Base-by-base conservation (phyloP, 2,329 filamentous ascomycete genomes). In the Talaromyces atroroseus region DNA sequence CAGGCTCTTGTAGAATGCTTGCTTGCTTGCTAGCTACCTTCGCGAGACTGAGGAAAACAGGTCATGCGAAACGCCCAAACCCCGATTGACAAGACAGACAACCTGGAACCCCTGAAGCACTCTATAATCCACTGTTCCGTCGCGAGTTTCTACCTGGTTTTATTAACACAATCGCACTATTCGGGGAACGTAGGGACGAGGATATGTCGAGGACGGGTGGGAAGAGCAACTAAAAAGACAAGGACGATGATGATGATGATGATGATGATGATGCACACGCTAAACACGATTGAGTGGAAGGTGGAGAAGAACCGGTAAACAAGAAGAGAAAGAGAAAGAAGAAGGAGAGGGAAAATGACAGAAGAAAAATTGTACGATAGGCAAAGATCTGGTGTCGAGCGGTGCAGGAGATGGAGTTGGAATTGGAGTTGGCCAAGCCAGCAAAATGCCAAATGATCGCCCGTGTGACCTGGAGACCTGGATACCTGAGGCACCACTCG, bases 1-100 rank as follows among this genome's bases (percentile, higher is more conserved):
- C 63, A 66, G 68, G 66, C 69, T 65, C 63, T 71, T 72, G 69
- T 73, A 71, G 62, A 74, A 74, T 74, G 71, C 66, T 75, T 8
- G 26, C 26, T 29, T 73, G 70, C 72, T 75, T 74, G 71, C 72
- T 74, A 75, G 52, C 51, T 53, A 53, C 65, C 71, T n/a, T 70
- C 62, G 68, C 66, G 69, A 68, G 66, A 70, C 66, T 64, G 66
- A 70, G 64, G 70, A 70, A 64, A 68, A 69, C 62, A 73, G 61
- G 66, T 64, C 62, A 63, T 67, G 66, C 66, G 64, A 67, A 62
- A 63, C 60, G 61, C 62, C 62, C 65, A 49, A 63, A 66, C 6
- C 59, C 63, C 61, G 64, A 60, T 49, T 59, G 57, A 59, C 47
- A 40, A 36, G 24, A 64, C 64, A 64, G 61, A 63, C 54, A 63